Evolutionary conservation across 192 early-diverging fungal genomes (phyloP).

Genomic region (Backusella sp.): DNA sequence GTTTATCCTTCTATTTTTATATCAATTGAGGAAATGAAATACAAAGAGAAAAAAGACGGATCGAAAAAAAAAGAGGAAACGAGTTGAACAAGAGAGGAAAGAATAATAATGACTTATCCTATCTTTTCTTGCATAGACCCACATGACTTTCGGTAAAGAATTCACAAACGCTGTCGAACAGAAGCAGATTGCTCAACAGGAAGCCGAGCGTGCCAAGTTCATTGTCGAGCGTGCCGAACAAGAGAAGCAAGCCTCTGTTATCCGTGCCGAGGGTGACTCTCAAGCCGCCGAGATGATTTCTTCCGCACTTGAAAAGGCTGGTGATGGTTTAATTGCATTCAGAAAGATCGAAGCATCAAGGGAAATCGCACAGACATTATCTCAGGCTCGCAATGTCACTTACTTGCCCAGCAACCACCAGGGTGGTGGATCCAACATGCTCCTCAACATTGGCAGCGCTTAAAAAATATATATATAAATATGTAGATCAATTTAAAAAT

Average conservation of each 20-base stretch:
- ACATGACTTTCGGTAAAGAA: slow-evolving; percentile 98
- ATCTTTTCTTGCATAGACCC: slow-evolving; percentile 60
- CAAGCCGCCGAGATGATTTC: slow-evolving; percentile 90
- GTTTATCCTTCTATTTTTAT: slow-evolving; percentile 14
- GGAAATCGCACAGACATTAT: slow-evolving; percentile 91
- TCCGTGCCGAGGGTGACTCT: slow-evolving; percentile 97
- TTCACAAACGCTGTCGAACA: slow-evolving; percentile 99
- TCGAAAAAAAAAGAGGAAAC: neutral
- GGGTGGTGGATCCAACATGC: slow-evolving; percentile 63
- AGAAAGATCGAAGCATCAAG: slow-evolving; percentile 96
- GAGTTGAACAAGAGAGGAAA: neutral
- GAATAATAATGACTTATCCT: neutral
- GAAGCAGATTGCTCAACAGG: slow-evolving; percentile 99
- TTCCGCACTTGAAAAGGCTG: slow-evolving; percentile 86
- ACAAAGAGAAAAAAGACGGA: neutral
- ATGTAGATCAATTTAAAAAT: neutral
- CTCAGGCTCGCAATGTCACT: slow-evolving; percentile 80
- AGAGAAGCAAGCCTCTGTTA: slow-evolving; percentile 94
- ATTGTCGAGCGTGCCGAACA: slow-evolving; percentile 96
- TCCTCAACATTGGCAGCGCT: slow-evolving; percentile 61
- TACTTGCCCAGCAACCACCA: slow-evolving; percentile 76
- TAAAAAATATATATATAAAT: slow-evolving; percentile 2
- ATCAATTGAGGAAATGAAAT: neutral
- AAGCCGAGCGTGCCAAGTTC: slow-evolving; percentile 97
- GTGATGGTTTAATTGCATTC: slow-evolving; percentile 90